phyloP scores from a whole-genome alignment of 176 grass and related monocot genomes.

The Ananas comosus region DNA sequence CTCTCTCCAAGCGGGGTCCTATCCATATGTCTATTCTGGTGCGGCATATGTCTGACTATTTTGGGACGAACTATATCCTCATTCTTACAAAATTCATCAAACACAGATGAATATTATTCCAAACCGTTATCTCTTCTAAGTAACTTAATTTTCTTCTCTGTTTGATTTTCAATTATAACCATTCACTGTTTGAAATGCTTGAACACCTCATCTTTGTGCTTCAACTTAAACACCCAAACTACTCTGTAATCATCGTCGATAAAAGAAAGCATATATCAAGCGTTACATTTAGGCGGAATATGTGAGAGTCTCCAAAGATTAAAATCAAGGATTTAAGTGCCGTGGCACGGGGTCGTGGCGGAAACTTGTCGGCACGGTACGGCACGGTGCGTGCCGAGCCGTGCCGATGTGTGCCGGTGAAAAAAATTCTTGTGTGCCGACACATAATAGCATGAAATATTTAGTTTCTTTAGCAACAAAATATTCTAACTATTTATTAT shows the following conservation, averaged over 20 bases:
- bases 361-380: no score
- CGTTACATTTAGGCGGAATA: background rate
- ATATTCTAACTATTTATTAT: no score
- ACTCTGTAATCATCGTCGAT: background rate
- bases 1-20: constrained; percentile 14
- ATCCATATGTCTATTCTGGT: constrained; percentile 16
- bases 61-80: background rate
- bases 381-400: no score
- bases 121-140: background rate
- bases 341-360: no score
- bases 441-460: no score
- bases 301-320: background rate
- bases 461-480: no score
- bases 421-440: no score
- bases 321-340: no score
- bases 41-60: no score
- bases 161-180: background rate
- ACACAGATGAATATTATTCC: background rate
- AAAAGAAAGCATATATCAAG: background rate
- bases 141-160: background rate
- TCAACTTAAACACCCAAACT: background rate
- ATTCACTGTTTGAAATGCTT: background rate
- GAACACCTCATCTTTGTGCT: background rate
- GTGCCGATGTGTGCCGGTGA: no score
- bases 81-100: background rate